Conservation (phyloP, 1,284 basidiomycete species). For the Mrakiaceae sp. region DNA sequence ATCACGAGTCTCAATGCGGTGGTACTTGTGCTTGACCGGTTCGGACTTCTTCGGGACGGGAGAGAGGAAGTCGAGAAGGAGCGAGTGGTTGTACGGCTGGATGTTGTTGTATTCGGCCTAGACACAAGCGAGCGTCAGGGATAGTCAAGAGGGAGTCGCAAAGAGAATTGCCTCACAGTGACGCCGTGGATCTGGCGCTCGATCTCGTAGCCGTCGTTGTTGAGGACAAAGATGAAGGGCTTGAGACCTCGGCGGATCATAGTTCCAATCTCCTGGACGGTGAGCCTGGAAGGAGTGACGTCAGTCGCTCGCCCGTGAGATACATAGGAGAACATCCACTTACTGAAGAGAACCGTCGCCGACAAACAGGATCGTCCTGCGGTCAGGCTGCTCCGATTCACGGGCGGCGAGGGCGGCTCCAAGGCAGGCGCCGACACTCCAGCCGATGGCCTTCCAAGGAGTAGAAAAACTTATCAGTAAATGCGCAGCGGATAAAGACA, state of each 20-base stretch:
- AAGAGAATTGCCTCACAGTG: neutral
- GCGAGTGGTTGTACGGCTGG: slow-evolving; percentile 34
- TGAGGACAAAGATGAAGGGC: slow-evolving; percentile 50
- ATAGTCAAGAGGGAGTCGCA: slow-evolving; percentile 27
- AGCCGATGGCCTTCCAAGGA: slow-evolving; percentile 78
- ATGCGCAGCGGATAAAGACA: neutral
- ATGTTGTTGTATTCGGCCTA: slow-evolving; percentile 38
- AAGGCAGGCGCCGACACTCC: slow-evolving; percentile 52
- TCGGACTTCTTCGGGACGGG: slow-evolving; percentile 1
- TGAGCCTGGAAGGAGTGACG: slow-evolving; percentile 38
- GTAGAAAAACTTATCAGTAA: slow-evolving; percentile 32
- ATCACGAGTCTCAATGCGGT: slow-evolving; percentile 18
- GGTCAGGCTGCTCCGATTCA: slow-evolving; percentile 44
- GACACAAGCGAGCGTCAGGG: neutral
- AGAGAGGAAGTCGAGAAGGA: slow-evolving; percentile 21
- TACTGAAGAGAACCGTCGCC: slow-evolving; percentile 50
- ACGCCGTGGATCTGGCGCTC: slow-evolving; percentile 68
- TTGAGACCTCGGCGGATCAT: slow-evolving; percentile 37
- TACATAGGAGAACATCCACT: slow-evolving; percentile 29
- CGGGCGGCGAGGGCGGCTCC: slow-evolving; percentile 51
- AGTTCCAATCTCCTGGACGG: slow-evolving; percentile 41
- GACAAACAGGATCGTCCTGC: slow-evolving; percentile 68
- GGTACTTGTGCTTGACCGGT: slow-evolving; percentile 4
- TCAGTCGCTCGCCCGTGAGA: slow-evolving; percentile 20
- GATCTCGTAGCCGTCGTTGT: slow-evolving; percentile 77